Base-by-base conservation (phyloP, 768 basidiomycete species). In the Tulasnella sp. region DNA sequence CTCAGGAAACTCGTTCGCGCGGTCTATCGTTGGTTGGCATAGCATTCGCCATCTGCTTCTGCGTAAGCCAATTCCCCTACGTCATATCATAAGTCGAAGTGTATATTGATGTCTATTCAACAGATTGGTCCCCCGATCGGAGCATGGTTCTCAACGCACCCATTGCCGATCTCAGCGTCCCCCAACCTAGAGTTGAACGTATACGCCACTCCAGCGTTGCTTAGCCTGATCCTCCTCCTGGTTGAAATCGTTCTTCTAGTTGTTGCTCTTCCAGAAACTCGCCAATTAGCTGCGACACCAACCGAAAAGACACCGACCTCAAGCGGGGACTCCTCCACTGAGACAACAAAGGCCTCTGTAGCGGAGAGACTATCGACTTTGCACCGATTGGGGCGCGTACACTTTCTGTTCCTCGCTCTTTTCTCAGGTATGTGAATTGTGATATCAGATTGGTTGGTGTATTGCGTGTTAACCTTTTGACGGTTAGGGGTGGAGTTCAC, bases 11-110 rank as follows among this genome's bases (percentile, higher is more conserved):
- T 68, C 91, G 97, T 29, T 92, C 94, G 3, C 91, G 88, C 81
- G 91, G 93, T 4, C 89, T 99, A 22, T 93, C 97, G 0, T 88
- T 97, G 77, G 91, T 99, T 67, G 97, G 97, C 17, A 93, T 99
- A 67, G 97, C 97, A 0, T 99, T 99, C 80, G 93, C 95, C 19
- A 90, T 98, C 71, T 97, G 95, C 82, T 99, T 98, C 84, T 91
- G 89, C 82, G 71, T 79, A 19, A 36, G 78, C 34, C 37, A 25
- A 29, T 45, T 15, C n/a, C 14, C 0, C 15, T 25, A 72, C 67
- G 34, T 54, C 67, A 34, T 69, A 3, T 11, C 19, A 11, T 38
- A 19, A 7, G 11, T 58, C 34, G 54, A 34, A 2, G 29, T 22
- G 1, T 75, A 11, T 7, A 17, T 17, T 71, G 17, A 45, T 17